Conservation (phyloP, 352 stramenopile genomes). For the Phytophthora hibernalis region DNA sequence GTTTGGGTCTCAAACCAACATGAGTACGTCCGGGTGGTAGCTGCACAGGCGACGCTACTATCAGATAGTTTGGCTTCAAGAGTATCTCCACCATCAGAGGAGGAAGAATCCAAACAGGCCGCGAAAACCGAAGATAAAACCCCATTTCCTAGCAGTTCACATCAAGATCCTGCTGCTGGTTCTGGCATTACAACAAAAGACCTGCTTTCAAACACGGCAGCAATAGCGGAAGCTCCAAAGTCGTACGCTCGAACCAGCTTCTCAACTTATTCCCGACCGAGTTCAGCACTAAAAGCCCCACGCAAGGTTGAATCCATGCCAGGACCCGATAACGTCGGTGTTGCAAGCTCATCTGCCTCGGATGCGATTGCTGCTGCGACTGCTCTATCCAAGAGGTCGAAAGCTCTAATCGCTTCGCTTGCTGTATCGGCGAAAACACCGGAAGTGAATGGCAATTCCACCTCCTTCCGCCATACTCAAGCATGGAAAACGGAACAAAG, state of each 20-base stretch:
- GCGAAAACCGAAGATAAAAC: not conserved
- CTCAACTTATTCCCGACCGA: constrained; percentile 6
- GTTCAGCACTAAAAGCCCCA: not conserved
- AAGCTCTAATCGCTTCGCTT: constrained; percentile 50
- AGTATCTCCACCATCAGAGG: constrained; percentile 17
- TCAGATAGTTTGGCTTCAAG: constrained; percentile 30
- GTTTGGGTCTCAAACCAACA: constrained; percentile 27
- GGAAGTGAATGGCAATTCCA: not conserved
- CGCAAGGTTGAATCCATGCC: not conserved
- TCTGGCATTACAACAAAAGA: not conserved
- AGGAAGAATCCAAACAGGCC: constrained; percentile 7
- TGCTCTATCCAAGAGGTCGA: constrained; percentile 44
- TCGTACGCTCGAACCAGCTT: constrained; percentile 26
- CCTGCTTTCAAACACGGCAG: not conserved
- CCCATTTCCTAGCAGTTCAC: not conserved
- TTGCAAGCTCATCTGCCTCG: not conserved
- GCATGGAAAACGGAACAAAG: constrained; percentile 21
- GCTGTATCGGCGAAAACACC: constrained; percentile 16
- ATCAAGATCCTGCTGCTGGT: not conserved
- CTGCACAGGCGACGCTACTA: constrained; percentile 26
- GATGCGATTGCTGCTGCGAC: constrained; percentile 46
- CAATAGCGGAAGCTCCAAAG: not conserved
- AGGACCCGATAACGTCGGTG: not conserved
- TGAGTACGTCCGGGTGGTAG: constrained; percentile 40
- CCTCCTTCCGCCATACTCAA: constrained; percentile 17